Evolutionary conservation across 2,329 filamentous ascomycete genomes (phyloP), one percentile per base, ranked within the genome.

Genomic region (Diaporthe destruens): DNA sequence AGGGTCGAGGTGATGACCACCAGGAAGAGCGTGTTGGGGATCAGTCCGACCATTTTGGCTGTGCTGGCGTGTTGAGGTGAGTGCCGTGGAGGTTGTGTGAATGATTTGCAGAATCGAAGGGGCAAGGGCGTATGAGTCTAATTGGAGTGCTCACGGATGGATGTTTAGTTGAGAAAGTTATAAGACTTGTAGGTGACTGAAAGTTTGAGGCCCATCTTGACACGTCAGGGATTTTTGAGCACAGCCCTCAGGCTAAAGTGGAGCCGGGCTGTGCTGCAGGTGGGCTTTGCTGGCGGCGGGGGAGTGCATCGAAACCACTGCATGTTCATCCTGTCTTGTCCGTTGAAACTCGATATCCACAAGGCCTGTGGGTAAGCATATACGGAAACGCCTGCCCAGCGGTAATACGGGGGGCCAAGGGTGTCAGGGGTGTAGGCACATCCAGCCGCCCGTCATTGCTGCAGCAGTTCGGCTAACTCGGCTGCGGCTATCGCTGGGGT

Each of bases 1-100:
- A 74, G 57, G 49, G 73, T 74, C 47, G 66, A 68, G 44, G 73
- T 74, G 56, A 74, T 69, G 66, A 72, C 53, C 42, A 72, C 73
- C 66, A 74, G 57, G 59, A 74, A 74, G 66, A 74, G 71, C 5
- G 70, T 57, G 73, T 74, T 72, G 3, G 73, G 73, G 71, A 74
- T 70, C 29, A 74, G 18, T n/a, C 73, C 72, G 65, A 74, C 68
- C 68, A 70, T 70, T 39, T n/a, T 70, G 16, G n/a, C 18, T 44
- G 68, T 34, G 23, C 20, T 8, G 25, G 32, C 4, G n/a, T 20
- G 20, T 6, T 36, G 29, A 14, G 20, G 3, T 34, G 20, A 11
- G 20, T 36, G 51, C 9, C 3, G 32, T 55, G 32, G 32, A n/a
- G 57, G 12, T 3, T 25, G 3, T 16, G 14, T 14, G 3, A n/a